These are phyloP conservation scores for Sarcodon aspratus DNA, from an alignment of 768 basidiomycete genomes.

Conservation along the genomic window DNA sequence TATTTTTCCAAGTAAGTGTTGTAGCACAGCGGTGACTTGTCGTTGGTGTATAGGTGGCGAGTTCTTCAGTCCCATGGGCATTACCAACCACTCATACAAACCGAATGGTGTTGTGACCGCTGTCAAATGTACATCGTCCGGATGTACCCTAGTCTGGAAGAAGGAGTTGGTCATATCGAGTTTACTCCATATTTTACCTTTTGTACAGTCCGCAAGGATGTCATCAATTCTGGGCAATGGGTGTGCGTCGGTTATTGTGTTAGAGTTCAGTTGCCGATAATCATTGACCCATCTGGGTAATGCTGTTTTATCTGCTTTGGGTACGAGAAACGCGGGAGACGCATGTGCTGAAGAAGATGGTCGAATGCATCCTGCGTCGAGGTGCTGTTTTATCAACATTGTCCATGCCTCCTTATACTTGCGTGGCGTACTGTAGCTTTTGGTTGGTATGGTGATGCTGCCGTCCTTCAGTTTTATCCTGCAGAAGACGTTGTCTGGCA, in stretches of 20 bases:
- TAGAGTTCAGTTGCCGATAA: constrained; percentile 19
- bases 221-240: constrained; percentile 20
- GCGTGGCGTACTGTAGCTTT: constrained; percentile 19
- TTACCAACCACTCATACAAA: constrained; percentile 28
- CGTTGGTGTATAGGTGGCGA: constrained; percentile 19
- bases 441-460: constrained; percentile 9
- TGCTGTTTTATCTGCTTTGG: constrained; percentile 17
- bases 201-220: constrained; percentile 22
- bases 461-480: constrained; percentile 18
- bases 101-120: constrained; percentile 28
- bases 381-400: constrained; percentile 19
- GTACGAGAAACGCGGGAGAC: constrained; percentile 28
- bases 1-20: constrained; percentile 22
- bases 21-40: constrained; percentile 20
- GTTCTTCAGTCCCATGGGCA: constrained; percentile 28
- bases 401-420: constrained; percentile 23
- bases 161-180: constrained; percentile 32
- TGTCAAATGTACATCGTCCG: constrained; percentile 18
- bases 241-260: constrained; percentile 16
- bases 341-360: constrained; percentile 17
- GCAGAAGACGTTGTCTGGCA: constrained; percentile 14
- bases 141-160: constrained; percentile 24
- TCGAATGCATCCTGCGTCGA: constrained; percentile 18
- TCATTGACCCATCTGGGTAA: constrained; percentile 26
- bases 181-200: constrained; percentile 22